A percentile compares a stretch with the other conserved stretches of the same genome.
phyloP scores from a whole-genome alignment of 2,329 filamentous ascomycete species.

The Lecanosticta acicola region DNA sequence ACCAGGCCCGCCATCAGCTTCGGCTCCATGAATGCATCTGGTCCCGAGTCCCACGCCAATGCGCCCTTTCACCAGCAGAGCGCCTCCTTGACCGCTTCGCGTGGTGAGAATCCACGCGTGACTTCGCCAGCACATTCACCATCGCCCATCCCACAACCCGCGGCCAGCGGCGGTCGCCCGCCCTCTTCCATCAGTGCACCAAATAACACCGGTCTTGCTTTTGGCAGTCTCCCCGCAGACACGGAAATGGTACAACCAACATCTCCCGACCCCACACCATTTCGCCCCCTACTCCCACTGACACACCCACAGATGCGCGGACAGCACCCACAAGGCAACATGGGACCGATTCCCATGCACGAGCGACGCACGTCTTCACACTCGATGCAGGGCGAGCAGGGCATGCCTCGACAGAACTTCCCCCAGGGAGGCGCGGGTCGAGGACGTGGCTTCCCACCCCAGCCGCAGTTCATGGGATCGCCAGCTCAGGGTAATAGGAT shows the following conservation, averaged over 20 bases:
- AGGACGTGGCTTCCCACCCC: conserved; percentile 44
- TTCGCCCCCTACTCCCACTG: background rate
- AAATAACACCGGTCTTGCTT: conserved; percentile 65
- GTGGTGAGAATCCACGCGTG: conserved; percentile 59
- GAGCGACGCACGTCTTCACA: conserved; percentile 81
- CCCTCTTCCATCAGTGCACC: conserved; percentile 68
- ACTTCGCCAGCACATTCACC: conserved; percentile 83
- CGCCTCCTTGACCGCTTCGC: conserved; percentile 48
- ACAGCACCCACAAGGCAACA: conserved; percentile 12
- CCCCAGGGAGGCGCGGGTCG: conserved; percentile 40
- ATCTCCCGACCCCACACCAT: background rate
- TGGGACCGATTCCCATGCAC: conserved; percentile 58
- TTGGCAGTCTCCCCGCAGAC: conserved; percentile 77
- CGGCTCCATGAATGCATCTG: conserved; percentile 64
- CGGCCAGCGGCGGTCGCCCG: conserved; percentile 68
- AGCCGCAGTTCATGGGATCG: conserved; percentile 48
- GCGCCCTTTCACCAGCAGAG: conserved; percentile 59
- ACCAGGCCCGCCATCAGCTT: conserved; percentile 65
- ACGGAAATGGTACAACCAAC: conserved; percentile 62
- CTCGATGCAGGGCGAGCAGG: conserved; percentile 64
- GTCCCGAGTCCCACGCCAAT: conserved; percentile 57
- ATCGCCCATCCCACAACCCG: conserved; percentile 85
- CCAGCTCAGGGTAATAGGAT: conserved; percentile 50
- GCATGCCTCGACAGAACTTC: conserved; percentile 35
- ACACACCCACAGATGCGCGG: conserved; percentile 22